Evolutionary conservation across 768 basidiomycete species (phyloP).

Genomic region (Cyathus striatus): DNA sequence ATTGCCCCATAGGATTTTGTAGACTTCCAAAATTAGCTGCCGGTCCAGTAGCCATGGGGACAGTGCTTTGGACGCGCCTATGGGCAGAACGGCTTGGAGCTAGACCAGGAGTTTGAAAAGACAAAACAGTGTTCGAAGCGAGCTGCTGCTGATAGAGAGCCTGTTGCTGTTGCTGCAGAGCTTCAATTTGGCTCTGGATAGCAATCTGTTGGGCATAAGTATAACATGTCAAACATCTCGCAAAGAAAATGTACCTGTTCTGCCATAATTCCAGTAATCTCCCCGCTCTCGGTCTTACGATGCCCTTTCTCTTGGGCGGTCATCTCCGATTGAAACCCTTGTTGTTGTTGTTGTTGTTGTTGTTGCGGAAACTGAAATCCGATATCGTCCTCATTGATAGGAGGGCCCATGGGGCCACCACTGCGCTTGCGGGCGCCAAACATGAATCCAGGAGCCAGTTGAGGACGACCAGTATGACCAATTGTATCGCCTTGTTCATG

Average conservation of each 20-base stretch:
- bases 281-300: slow-evolving; percentile 62
- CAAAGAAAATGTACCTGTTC: slow-evolving; percentile 75
- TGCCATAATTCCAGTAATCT: slow-evolving; percentile 88
- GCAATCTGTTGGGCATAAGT: slow-evolving; percentile 53
- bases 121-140: slow-evolving; percentile 80
- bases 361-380: slow-evolving; percentile 84
- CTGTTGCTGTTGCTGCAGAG: slow-evolving; percentile 85
- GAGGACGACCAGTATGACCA: slow-evolving; percentile 78
- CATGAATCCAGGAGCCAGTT: slow-evolving; percentile 88
- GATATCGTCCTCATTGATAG: slow-evolving; percentile 77
- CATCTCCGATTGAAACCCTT: slow-evolving; percentile 17
- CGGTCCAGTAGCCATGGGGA: slow-evolving; percentile 51
- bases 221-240: not conserved
- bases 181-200: slow-evolving; percentile 86
- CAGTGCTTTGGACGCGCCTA: slow-evolving; percentile 83
- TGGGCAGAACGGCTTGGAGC: slow-evolving; percentile 59
- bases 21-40: slow-evolving; percentile 38
- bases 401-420: slow-evolving; percentile 55
- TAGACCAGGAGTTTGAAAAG: slow-evolving; percentile 73
- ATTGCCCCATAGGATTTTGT: slow-evolving; percentile 65
- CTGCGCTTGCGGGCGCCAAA: slow-evolving; percentile 70
- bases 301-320: slow-evolving; percentile 32
- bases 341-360: slow-evolving; percentile 32
- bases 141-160: slow-evolving; percentile 87
- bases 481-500: slow-evolving; percentile 61